Conservation (phyloP, 768 basidiomycete species). For the Auriculariales sp. region DNA sequence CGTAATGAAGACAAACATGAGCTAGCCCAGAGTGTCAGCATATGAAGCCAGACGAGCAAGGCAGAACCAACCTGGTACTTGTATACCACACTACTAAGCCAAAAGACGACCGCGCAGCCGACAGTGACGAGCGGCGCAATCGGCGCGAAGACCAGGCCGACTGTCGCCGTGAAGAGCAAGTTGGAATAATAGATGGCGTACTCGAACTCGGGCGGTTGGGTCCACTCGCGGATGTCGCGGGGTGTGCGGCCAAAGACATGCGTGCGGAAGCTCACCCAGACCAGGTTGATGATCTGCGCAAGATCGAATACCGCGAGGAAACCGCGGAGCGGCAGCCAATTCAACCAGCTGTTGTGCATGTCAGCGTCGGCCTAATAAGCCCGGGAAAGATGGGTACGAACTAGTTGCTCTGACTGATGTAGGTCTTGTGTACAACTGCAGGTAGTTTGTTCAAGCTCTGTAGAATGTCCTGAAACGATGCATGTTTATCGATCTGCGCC, state of each 20-base stretch:
- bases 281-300: slow-evolving; percentile 84
- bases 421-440: slow-evolving; percentile 64
- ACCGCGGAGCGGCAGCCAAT: slow-evolving; percentile 60
- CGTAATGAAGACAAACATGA: slow-evolving; percentile 87
- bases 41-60: slow-evolving; percentile 7
- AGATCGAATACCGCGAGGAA: slow-evolving; percentile 92
- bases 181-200: slow-evolving; percentile 67
- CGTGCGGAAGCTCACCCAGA: slow-evolving; percentile 76
- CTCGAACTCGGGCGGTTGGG: slow-evolving; percentile 79
- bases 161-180: slow-evolving; percentile 72
- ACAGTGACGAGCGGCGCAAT: slow-evolving; percentile 81
- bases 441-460: slow-evolving; percentile 39
- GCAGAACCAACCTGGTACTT: not conserved
- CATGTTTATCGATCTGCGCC: slow-evolving; percentile 30
- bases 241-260: slow-evolving; percentile 70
- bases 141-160: slow-evolving; percentile 88
- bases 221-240: slow-evolving; percentile 81
- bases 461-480: slow-evolving; percentile 31
- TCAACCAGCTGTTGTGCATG: not conserved
- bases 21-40: slow-evolving; percentile 66
- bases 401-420: slow-evolving; percentile 81
- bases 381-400: slow-evolving; percentile 93
- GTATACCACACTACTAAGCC: slow-evolving; percentile 26
- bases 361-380: not conserved
- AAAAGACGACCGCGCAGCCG: slow-evolving; percentile 74